Evolutionary conservation across 1,284 basidiomycete species (phyloP).

Genomic region (Puccinia horiana): DNA sequence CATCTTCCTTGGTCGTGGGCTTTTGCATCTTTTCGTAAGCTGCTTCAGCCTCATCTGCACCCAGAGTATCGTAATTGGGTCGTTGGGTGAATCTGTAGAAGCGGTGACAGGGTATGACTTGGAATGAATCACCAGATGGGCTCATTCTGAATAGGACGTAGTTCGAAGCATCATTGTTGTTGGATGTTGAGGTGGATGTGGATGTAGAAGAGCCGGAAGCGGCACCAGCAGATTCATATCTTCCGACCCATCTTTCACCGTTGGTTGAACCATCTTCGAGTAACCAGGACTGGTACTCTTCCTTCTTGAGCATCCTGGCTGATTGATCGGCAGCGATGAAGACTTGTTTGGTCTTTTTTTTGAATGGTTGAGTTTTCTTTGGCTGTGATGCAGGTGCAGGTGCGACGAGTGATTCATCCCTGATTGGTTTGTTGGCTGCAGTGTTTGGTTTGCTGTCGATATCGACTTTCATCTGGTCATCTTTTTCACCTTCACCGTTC

Average conservation of each 20-base stretch:
- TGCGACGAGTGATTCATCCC: conserved; percentile 35
- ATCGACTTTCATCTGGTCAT: conserved; percentile 50
- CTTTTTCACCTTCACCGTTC: conserved; percentile 51
- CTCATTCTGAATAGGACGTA: conserved; percentile 58
- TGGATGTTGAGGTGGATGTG: conserved; percentile 36
- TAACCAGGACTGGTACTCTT: conserved; percentile 85
- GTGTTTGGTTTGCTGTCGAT: conserved; percentile 61
- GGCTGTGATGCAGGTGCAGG: conserved; percentile 47
- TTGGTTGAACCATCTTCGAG: conserved; percentile 70
- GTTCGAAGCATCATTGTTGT: conserved; percentile 44
- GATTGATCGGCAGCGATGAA: conserved; percentile 70
- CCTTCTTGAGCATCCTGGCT: conserved; percentile 69
- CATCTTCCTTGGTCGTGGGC: conserved; percentile 51
- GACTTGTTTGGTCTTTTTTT: conserved; percentile 82
- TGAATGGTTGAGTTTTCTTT: conserved; percentile 65
- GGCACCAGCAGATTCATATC: conserved; percentile 54
- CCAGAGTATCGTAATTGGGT: conserved; percentile 70
- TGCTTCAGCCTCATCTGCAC: conserved; percentile 70
- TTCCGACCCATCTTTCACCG: conserved; percentile 67
- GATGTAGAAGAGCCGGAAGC: conserved; percentile 10
- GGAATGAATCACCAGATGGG: conserved; percentile 65
- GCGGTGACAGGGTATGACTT: conserved; percentile 78
- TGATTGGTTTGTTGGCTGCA: conserved; percentile 59
- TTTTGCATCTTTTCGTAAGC: conserved; percentile 63
- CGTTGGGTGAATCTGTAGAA: conserved; percentile 89